Percentiles rank a stretch among this genome's conserved stretches.
These are phyloP conservation scores for Metarhizium guizhouense DNA, from an alignment of 2,329 filamentous ascomycete genomes.

Conservation along the genomic window DNA sequence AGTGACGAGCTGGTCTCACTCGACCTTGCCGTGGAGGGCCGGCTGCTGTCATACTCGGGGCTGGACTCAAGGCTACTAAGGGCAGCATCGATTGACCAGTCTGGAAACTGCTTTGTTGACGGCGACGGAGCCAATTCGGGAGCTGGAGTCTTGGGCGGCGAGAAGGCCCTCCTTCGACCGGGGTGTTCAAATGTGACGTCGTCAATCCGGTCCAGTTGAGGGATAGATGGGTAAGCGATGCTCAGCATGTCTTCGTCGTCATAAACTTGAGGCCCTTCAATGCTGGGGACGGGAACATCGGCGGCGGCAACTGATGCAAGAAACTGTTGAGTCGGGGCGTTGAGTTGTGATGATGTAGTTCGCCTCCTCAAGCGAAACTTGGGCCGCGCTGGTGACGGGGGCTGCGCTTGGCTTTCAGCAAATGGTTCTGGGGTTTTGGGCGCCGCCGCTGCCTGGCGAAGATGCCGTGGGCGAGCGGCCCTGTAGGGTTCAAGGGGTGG, in stretches of 20 bases:
- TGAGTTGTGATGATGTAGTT: slow-evolving; percentile 36
- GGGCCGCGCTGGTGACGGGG: slow-evolving; percentile 42
- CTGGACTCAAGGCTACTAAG: slow-evolving; percentile 50
- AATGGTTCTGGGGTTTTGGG: slow-evolving; percentile 46
- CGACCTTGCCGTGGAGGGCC: slow-evolving; percentile 50
- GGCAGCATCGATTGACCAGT: slow-evolving; percentile 50
- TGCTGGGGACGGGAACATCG: slow-evolving; percentile 55
- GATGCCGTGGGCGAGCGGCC: slow-evolving; percentile 34
- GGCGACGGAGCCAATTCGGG: slow-evolving; percentile 35
- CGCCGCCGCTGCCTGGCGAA: slow-evolving; percentile 27
- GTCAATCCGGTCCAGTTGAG: slow-evolving; percentile 25
- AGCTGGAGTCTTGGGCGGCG: slow-evolving; percentile 52
- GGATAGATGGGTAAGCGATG: slow-evolving; percentile 21
- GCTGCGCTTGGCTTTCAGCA: slow-evolving; percentile 23
- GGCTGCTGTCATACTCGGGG: slow-evolving; percentile 49
- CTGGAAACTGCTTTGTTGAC: slow-evolving; percentile 40
- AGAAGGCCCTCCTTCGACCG: slow-evolving; percentile 34
- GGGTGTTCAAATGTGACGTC: slow-evolving; percentile 19
- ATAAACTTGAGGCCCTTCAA: slow-evolving; percentile 43
- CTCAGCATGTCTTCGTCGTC: slow-evolving; percentile 35
- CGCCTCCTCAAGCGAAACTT: slow-evolving; percentile 48
- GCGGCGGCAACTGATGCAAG: slow-evolving; percentile 58
- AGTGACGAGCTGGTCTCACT: slow-evolving; percentile 49
- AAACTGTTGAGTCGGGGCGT: slow-evolving; percentile 55
- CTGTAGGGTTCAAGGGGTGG: slow-evolving; percentile 35